Evolutionary conservation across 768 basidiomycete genomes (phyloP).

Genomic region (Termitomyces sp.): DNA sequence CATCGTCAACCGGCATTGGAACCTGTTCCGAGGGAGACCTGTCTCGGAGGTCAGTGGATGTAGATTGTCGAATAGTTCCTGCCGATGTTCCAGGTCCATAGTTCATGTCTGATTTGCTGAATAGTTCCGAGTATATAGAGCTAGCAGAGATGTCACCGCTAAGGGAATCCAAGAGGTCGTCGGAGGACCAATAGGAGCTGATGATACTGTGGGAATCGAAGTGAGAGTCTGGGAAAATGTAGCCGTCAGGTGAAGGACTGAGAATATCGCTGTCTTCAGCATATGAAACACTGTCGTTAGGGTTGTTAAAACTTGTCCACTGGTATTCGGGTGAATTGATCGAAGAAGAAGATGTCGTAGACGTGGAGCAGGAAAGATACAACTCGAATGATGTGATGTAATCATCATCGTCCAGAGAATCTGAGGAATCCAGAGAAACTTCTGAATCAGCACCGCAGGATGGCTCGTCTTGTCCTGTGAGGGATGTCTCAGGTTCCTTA

Average conservation of each 20-base stretch:
- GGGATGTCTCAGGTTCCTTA: background rate
- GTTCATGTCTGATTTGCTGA: slow-evolving; percentile 17
- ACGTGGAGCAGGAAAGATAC: slow-evolving; percentile 40
- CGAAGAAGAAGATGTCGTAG: slow-evolving; percentile 30
- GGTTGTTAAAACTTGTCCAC: slow-evolving; percentile 12
- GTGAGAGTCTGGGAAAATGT: slow-evolving; percentile 16
- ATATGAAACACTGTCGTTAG: slow-evolving; percentile 16
- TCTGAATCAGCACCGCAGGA: slow-evolving; percentile 15
- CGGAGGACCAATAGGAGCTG: slow-evolving; percentile 17
- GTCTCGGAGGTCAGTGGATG: slow-evolving; percentile 5
- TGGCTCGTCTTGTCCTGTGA: slow-evolving; percentile 7
- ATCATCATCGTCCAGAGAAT: slow-evolving; percentile 8
- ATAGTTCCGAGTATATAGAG: slow-evolving; percentile 10
- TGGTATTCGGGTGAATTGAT: slow-evolving; percentile 21
- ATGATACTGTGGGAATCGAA: slow-evolving; percentile 17
- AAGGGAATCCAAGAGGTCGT: slow-evolving; percentile 12
- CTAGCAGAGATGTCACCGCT: slow-evolving; percentile 4
- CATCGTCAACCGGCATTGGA: slow-evolving; percentile 9
- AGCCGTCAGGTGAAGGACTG: slow-evolving; percentile 20
- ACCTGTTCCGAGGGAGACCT: background rate
- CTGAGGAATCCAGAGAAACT: slow-evolving; percentile 10
- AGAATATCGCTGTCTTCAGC: slow-evolving; percentile 23
- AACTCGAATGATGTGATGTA: slow-evolving; percentile 21
- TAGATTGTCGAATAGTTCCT: slow-evolving; percentile 34
- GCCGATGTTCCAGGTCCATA: slow-evolving; percentile 42